phyloP scores from a whole-genome alignment of 768 basidiomycete species.

The Podaxis pistillaris region DNA sequence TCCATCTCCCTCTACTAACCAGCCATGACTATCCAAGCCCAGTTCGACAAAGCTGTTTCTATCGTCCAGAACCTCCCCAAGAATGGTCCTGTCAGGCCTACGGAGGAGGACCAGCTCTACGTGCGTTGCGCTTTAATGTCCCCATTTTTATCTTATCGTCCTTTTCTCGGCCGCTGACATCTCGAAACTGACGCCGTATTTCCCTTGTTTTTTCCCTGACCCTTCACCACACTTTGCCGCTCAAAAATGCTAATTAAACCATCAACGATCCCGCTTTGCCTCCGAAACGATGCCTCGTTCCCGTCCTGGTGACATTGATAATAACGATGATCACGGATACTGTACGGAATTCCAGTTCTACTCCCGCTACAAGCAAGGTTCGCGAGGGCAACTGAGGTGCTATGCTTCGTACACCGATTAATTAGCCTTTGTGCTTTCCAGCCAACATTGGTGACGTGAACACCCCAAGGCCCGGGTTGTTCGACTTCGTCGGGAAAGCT shows the following conservation, averaged over 20 bases:
- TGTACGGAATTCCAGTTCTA: slow-evolving; percentile 70
- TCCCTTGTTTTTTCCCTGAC: too few relatives aligned
- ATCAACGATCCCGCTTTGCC: background rate
- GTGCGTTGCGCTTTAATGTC: slow-evolving; percentile 42
- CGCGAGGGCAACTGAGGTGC: slow-evolving; percentile 1
- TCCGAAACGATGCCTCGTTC: slow-evolving; percentile 2
- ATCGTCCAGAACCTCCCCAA: slow-evolving; percentile 72
- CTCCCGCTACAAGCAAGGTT: slow-evolving; percentile 91
- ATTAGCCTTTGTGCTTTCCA: slow-evolving; percentile 25
- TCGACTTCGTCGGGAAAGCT: slow-evolving; percentile 85
- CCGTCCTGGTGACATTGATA: background rate
- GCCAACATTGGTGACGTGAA: slow-evolving; percentile 75
- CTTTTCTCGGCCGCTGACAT: slow-evolving; percentile 13
- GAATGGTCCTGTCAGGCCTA: slow-evolving; percentile 77
- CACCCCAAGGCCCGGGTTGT: slow-evolving; percentile 61
- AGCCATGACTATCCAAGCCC: slow-evolving; percentile 57
- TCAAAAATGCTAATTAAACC: too few relatives aligned
- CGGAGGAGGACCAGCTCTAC: slow-evolving; percentile 70
- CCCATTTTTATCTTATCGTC: slow-evolving; percentile 14
- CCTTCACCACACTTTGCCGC: background rate
- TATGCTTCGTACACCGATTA: too few relatives aligned
- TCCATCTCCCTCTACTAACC: background rate
- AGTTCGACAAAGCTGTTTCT: slow-evolving; percentile 74
- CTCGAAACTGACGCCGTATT: background rate
- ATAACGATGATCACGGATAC: background rate